Conservation (phyloP, 305 asterid genomes). For the Fraxinus nigra region DNA sequence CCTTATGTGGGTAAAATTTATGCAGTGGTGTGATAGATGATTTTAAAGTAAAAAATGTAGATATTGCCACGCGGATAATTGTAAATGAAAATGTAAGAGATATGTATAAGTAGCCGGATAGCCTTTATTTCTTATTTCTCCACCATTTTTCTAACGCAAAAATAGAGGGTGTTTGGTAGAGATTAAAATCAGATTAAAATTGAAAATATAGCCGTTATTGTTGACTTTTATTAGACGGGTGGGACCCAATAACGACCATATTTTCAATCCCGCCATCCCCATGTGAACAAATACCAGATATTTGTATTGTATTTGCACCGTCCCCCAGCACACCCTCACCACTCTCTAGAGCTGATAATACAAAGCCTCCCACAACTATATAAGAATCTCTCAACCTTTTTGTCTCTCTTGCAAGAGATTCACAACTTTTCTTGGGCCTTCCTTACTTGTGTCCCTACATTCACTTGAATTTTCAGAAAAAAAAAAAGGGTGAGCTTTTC, state of each 20-base stretch:
- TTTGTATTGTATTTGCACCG: neutral
- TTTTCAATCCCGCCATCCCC: neutral
- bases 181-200: too few relatives aligned
- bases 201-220: too few relatives aligned
- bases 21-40: too few relatives aligned
- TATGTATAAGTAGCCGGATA: neutral
- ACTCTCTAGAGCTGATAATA: neutral
- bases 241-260: too few relatives aligned
- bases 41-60: too few relatives aligned
- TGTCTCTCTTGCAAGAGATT: neutral
- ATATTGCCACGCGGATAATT: too few relatives aligned
- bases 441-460: neutral
- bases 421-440: neutral
- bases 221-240: too few relatives aligned
- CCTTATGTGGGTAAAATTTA: too few relatives aligned
- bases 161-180: too few relatives aligned
- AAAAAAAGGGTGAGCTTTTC: neutral
- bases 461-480: neutral
- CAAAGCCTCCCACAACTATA: neutral
- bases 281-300: neutral
- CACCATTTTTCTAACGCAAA: neutral
- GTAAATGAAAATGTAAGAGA: too few relatives aligned
- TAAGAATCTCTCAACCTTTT: neutral
- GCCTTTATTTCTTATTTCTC: neutral
- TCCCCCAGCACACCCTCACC: neutral